phyloP scores from a whole-genome alignment of 2,329 filamentous ascomycete genomes.

The Fulvia fulva region DNA sequence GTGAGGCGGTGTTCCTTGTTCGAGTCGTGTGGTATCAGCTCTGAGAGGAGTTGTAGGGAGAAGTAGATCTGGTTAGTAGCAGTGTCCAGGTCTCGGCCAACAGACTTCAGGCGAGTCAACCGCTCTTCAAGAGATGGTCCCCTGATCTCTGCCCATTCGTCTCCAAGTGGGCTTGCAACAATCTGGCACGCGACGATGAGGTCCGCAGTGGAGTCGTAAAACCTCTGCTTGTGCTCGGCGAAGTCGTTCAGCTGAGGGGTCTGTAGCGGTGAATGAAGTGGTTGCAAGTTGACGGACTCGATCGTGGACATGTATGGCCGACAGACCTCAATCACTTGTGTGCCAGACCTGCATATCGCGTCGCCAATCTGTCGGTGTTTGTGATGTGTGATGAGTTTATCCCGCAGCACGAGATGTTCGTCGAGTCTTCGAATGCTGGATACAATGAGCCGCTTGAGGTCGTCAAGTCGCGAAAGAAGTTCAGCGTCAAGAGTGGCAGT shows the following conservation, averaged over 20 bases:
- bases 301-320: constrained; percentile 85
- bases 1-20: constrained; percentile 36
- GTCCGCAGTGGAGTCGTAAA: constrained; percentile 91
- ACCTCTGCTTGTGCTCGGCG: constrained; percentile 81
- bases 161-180: constrained; percentile 83
- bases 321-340: constrained; percentile 81
- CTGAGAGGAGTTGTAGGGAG: constrained; percentile 79
- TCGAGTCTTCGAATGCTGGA: constrained; percentile 82
- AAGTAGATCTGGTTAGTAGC: constrained; percentile 85
- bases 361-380: constrained; percentile 79
- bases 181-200: constrained; percentile 82
- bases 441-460: constrained; percentile 79
- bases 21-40: constrained; percentile 60
- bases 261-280: constrained; percentile 72
- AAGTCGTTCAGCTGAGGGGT: constrained; percentile 86
- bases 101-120: constrained; percentile 72
- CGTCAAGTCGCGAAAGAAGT: constrained; percentile 77
- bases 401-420: constrained; percentile 70
- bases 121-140: constrained; percentile 86
- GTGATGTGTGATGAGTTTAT: constrained; percentile 75
- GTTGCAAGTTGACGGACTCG: constrained; percentile 85
- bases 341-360: constrained; percentile 71
- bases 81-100: constrained; percentile 75
- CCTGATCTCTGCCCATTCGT: constrained; percentile 93
- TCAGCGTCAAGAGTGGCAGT: constrained; percentile 69